These are phyloP conservation scores for Saururus chinensis DNA, from an alignment of 164 flowering plant species.

Conservation along the genomic window DNA sequence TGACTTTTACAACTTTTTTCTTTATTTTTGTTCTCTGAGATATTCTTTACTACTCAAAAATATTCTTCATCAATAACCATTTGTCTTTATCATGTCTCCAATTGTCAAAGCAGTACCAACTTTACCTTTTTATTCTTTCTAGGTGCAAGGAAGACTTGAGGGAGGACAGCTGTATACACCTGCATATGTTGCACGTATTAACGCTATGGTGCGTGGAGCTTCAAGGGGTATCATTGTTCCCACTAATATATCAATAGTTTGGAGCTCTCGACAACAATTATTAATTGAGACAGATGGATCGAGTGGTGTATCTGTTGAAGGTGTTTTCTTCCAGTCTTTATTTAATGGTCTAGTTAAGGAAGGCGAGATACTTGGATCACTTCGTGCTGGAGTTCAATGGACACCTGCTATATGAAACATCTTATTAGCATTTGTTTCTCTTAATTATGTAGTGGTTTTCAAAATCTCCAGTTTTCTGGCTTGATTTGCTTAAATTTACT, in stretches of 20 bases:
- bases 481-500: too few relatives aligned
- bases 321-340: conserved; percentile 73
- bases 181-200: conserved; percentile 78
- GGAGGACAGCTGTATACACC: conserved; percentile 98
- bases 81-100: neutral
- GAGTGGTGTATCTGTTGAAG: conserved; percentile 77
- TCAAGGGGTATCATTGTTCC: conserved; percentile 86
- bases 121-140: conserved; percentile 4
- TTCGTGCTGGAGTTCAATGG: conserved; percentile 98
- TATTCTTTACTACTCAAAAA: too few relatives aligned
- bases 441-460: too few relatives aligned
- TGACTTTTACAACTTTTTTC: too few relatives aligned
- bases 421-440: too few relatives aligned
- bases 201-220: conserved; percentile 96
- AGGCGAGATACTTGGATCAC: conserved; percentile 75
- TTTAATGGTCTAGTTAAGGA: conserved; percentile 75
- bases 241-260: conserved; percentile 60
- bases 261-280: conserved; percentile 74
- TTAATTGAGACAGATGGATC: conserved; percentile 68
- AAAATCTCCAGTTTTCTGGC: too few relatives aligned
- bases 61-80: neutral
- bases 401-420: conserved; percentile 66
- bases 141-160: conserved; percentile 96
- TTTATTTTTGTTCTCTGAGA: too few relatives aligned
- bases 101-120: neutral